Percentiles rank a stretch among this genome's conserved stretches.
phyloP scores from a whole-genome alignment of 768 basidiomycete genomes.

The Macrolepiota albuminosa region DNA sequence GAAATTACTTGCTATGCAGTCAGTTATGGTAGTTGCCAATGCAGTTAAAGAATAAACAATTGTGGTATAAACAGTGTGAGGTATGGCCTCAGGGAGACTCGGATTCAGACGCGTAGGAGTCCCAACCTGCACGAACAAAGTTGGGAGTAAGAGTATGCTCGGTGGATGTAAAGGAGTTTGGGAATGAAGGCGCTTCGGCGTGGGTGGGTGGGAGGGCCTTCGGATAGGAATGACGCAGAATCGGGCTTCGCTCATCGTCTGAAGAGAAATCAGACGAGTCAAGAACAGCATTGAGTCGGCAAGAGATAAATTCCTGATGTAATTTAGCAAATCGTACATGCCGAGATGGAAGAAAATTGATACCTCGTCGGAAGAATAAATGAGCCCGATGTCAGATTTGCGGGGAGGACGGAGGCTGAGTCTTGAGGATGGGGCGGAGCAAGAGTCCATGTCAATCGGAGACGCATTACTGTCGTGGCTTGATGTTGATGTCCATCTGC shows the following conservation, averaged over 20 bases:
- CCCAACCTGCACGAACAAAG: slow-evolving; percentile 56
- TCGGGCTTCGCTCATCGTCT: slow-evolving; percentile 11
- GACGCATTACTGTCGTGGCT: slow-evolving; percentile 3
- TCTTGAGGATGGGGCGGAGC: background rate
- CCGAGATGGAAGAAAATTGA: background rate
- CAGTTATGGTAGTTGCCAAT: background rate
- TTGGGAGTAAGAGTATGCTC: slow-evolving; percentile 40
- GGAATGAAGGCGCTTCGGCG: slow-evolving; percentile 22
- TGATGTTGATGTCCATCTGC: slow-evolving; percentile 52
- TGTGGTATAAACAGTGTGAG: background rate
- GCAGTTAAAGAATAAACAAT: slow-evolving; percentile 9
- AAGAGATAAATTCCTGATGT: slow-evolving; percentile 5
- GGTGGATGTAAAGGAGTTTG: slow-evolving; percentile 33
- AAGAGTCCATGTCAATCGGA: slow-evolving; percentile 1
- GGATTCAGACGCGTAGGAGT: slow-evolving; percentile 35
- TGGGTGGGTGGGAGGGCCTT: slow-evolving; percentile 5
- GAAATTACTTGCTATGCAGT: background rate
- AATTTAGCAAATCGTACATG: background rate
- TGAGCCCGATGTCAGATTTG: slow-evolving; percentile 13
- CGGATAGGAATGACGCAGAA: slow-evolving; percentile 16
- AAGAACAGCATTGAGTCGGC: slow-evolving; percentile 9
- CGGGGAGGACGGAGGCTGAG: slow-evolving; percentile 3
- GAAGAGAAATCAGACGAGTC: slow-evolving; percentile 13
- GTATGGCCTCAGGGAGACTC: slow-evolving; percentile 4
- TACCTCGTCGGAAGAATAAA: slow-evolving; percentile 15